Evolutionary conservation across 1,284 basidiomycete genomes (phyloP).

Genomic region (Fomes fomentarius): DNA sequence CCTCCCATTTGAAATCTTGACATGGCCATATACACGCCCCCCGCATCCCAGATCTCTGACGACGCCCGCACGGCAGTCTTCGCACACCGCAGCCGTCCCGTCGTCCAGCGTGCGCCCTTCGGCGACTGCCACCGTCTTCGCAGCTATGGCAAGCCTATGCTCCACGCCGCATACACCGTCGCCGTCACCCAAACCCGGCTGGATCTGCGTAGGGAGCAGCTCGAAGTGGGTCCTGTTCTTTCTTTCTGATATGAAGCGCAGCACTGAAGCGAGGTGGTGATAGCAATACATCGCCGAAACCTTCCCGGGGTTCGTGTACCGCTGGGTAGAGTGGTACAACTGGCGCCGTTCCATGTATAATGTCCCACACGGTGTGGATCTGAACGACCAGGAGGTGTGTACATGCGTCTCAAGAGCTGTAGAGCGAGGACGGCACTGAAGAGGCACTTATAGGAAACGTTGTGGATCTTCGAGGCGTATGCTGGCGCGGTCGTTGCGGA

Average conservation of each 20-base stretch:
- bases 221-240: conserved; percentile 2
- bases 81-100: conserved; percentile 1
- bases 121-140: conserved; percentile 2
- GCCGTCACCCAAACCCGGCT: not conserved
- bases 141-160: not conserved
- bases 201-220: not conserved
- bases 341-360: not conserved
- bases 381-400: not conserved
- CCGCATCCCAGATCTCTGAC: conserved; percentile 8
- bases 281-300: not conserved
- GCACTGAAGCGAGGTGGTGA: too few relatives aligned
- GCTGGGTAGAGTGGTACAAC: not conserved
- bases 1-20: too few relatives aligned
- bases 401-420: too few relatives aligned
- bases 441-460: conserved; percentile 1
- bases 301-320: not conserved
- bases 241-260: not conserved
- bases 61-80: conserved; percentile 10
- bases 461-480: conserved; percentile 7
- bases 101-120: not conserved
- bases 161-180: not conserved
- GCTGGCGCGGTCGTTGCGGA: conserved; percentile 5
- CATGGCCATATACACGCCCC: not conserved
- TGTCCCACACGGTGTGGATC: not conserved
- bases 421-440: too few relatives aligned